A percentile compares a stretch with the other conserved stretches of the same genome.
phyloP scores from a whole-genome alignment of 257 asterid genomes.

The Misopates orontium region DNA sequence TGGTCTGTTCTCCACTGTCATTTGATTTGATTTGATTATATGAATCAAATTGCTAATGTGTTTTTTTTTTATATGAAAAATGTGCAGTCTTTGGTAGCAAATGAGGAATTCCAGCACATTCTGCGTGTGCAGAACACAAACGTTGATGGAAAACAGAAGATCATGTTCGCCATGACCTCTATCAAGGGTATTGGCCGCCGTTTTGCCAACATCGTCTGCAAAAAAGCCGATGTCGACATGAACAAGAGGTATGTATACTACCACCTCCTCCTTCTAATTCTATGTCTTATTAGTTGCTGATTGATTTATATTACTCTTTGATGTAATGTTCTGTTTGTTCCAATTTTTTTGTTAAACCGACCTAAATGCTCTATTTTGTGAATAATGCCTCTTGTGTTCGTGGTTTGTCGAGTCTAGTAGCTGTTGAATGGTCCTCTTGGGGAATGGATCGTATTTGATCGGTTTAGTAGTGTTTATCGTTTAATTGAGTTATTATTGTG shows the following conservation, averaged over 20 bases:
- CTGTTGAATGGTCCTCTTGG: no score
- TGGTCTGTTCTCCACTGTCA: slow-evolving; percentile 23
- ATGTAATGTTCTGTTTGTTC: background rate
- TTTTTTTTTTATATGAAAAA: background rate
- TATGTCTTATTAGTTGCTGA: background rate
- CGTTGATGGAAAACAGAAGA: slow-evolving; percentile 93
- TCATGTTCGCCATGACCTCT: slow-evolving; percentile 92
- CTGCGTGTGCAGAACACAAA: slow-evolving; percentile 93
- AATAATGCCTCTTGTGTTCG: no score
- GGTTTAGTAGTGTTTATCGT: background rate
- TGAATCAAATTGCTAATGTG: background rate
- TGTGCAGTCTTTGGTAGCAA: slow-evolving; percentile 72
- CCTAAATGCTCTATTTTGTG: background rate
- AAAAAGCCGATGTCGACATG: slow-evolving; percentile 94
- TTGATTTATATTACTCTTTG: background rate
- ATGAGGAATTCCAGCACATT: slow-evolving; percentile 94
- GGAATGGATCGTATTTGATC: no score
- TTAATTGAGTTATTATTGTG: background rate
- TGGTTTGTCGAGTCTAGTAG: no score
- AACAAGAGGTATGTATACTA: slow-evolving; percentile 60
- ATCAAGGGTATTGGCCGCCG: slow-evolving; percentile 99
- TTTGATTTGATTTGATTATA: background rate
- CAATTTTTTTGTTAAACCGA: no score
- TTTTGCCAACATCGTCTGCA: slow-evolving; percentile 85
- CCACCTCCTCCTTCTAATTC: background rate